phyloP scores from a whole-genome alignment of 75 land plant genomes.

The Pinus tabuliformis region DNA sequence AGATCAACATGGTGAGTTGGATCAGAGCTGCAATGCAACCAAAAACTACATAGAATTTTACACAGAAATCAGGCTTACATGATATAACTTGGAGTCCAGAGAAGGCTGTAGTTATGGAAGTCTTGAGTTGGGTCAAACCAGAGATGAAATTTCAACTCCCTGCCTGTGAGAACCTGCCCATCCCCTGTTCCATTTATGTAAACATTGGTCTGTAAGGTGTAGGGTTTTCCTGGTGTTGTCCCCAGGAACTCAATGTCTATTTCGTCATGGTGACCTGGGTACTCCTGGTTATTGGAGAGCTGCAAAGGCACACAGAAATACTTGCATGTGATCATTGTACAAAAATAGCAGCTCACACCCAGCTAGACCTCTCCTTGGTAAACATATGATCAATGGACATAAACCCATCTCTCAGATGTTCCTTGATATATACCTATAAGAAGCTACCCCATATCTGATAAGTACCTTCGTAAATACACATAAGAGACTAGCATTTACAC shows the following conservation, averaged over 20 bases:
- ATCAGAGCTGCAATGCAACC: too few relatives aligned
- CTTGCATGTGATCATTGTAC: too few relatives aligned
- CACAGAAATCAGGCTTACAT: slow-evolving; percentile 42
- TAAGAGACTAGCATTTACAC: too few relatives aligned
- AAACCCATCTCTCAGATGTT: too few relatives aligned
- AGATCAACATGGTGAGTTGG: neutral
- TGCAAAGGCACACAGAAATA: slow-evolving; percentile 8
- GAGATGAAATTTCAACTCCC: slow-evolving; percentile 47
- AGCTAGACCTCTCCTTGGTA: too few relatives aligned
- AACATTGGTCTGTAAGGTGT: slow-evolving; percentile 69
- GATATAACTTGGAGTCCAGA: slow-evolving; percentile 57
- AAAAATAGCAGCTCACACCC: too few relatives aligned
- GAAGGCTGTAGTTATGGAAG: slow-evolving; percentile 61
- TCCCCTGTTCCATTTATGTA: slow-evolving; percentile 43
- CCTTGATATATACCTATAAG: too few relatives aligned
- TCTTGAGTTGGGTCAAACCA: slow-evolving; percentile 69
- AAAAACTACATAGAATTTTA: neutral
- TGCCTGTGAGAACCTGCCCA: slow-evolving; percentile 27
- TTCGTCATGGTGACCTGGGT: slow-evolving; percentile 53
- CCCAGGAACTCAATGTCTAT: slow-evolving; percentile 76
- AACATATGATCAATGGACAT: too few relatives aligned
- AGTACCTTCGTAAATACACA: too few relatives aligned
- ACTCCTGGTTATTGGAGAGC: slow-evolving; percentile 26
- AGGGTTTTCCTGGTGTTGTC: slow-evolving; percentile 39
- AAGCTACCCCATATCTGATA: too few relatives aligned